Conservation (phyloP, 106 monocot species). For the Dioscorea alata region DNA sequence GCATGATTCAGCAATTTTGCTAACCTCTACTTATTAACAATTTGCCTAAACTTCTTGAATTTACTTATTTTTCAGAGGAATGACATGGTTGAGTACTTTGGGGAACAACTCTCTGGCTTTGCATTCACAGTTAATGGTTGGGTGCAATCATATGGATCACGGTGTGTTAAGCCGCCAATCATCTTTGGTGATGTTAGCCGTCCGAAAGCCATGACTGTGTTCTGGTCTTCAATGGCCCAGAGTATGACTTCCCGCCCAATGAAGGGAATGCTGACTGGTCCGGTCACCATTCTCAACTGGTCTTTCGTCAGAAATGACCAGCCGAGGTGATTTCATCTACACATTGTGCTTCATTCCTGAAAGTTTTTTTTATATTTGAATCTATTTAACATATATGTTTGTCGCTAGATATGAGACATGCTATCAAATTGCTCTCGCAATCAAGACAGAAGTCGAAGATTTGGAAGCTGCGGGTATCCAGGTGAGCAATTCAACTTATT, state of each 20-base stretch:
- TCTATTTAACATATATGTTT: not conserved
- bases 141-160: slow-evolving; percentile 81
- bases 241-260: slow-evolving; percentile 60
- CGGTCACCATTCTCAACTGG: slow-evolving; percentile 87
- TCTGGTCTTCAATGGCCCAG: slow-evolving; percentile 59
- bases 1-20: no score
- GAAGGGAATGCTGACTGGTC: slow-evolving; percentile 86
- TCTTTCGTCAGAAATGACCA: slow-evolving; percentile 78
- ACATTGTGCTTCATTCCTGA: not conserved
- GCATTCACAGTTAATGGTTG: slow-evolving; percentile 69
- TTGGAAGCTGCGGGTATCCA: slow-evolving; percentile 65
- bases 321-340: slow-evolving; percentile 36
- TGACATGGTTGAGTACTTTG: slow-evolving; percentile 55
- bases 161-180: slow-evolving; percentile 77
- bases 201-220: slow-evolving; percentile 72
- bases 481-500: slow-evolving; percentile 5
- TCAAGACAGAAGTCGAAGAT: slow-evolving; percentile 71
- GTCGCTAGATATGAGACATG: slow-evolving; percentile 39
- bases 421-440: slow-evolving; percentile 79
- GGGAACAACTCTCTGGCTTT: slow-evolving; percentile 47
- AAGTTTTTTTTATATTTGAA: not conserved
- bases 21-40: no score
- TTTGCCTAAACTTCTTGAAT: not conserved
- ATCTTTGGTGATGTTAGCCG: slow-evolving; percentile 83
- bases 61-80: slow-evolving; percentile 35